Evolutionary conservation across 495 filamentous ascomycete genomes (phyloP).

Genomic region (Podospora australis): DNA sequence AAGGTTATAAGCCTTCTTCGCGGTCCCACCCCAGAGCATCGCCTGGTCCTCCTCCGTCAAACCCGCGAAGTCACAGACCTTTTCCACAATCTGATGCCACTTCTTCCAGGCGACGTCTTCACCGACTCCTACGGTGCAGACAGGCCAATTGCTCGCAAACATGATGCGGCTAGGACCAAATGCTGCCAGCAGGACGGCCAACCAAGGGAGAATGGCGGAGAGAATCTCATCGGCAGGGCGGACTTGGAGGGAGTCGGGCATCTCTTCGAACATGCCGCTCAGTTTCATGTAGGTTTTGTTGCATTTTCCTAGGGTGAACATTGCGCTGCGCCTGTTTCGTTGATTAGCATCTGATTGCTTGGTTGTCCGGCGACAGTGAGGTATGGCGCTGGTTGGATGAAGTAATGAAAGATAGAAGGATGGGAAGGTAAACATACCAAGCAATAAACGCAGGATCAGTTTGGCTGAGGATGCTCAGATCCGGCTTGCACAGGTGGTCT

Average conservation of each 20-base stretch:
- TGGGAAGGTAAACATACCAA: slow-evolving; percentile 23
- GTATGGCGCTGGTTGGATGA: too few relatives aligned
- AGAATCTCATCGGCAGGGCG: slow-evolving; percentile 42
- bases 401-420: too few relatives aligned
- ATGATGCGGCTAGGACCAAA: slow-evolving; percentile 70
- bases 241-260: slow-evolving; percentile 42
- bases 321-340: slow-evolving; percentile 34
- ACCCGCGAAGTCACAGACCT: slow-evolving; percentile 50
- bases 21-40: slow-evolving; percentile 63
- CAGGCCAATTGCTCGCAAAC: slow-evolving; percentile 89
- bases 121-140: slow-evolving; percentile 65
- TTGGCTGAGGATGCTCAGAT: slow-evolving; percentile 49
- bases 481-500: slow-evolving; percentile 89
- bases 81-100: slow-evolving; percentile 54
- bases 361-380: neutral
- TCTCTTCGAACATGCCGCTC: slow-evolving; percentile 73
- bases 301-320: slow-evolving; percentile 54
- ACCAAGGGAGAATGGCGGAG: slow-evolving; percentile 52
- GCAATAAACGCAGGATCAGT: slow-evolving; percentile 53
- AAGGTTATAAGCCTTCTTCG: slow-evolving; percentile 58
- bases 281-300: slow-evolving; percentile 74
- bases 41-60: slow-evolving; percentile 52
- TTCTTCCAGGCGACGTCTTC: slow-evolving; percentile 48
- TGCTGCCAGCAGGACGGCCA: slow-evolving; percentile 56
- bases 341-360: neutral